Evolutionary conservation across 2,329 filamentous ascomycete species (phyloP), one percentile per base, ranked within the genome.

Genomic region (Chaetomiaceae sp.): DNA sequence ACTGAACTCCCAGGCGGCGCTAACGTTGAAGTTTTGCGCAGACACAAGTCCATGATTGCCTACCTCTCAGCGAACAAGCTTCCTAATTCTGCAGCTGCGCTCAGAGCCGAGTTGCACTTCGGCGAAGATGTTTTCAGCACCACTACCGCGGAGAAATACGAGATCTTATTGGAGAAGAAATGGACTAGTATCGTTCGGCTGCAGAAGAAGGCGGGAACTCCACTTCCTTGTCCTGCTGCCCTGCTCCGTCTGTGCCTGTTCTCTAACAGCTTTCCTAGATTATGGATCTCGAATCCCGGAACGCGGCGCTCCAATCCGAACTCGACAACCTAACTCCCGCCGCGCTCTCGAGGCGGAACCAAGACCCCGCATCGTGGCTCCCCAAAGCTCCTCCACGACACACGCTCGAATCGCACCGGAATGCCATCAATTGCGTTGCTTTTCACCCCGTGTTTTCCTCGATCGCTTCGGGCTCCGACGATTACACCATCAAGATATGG

Each of bases 401-500:
- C 65, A 86, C 80, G 6, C 75, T 96, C 9, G 79, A 94, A 66
- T 90, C 86, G 14, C 90, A 95, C 66, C 80, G 88, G 58, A 73
- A 81, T 19, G 79, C 87, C 12, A 82, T 96, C 49, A 95, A 84
- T 47, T 90, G 88, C 60, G 82, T 96, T 48, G 90, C 90, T 14
- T 96, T 96, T 62, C 90, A 96, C 63, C 90, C 90, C 0, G 76
- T 93, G 26, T 96, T 95, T 67, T 91, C 88, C 9, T 91, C 87
- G 5, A 73, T 96, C 18, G 91, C 90, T 9, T 93, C 88, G 0
- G 90, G 87, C 14, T 94, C 89, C 8, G 90, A 95, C 64, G 91
- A 96, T 65, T 86, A 81, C 45, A 95, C 86, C 7, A 95, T 97
- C 65, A 96, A 96, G 61, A 90, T 96, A 45, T 96, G 90, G 90